Percentiles rank a stretch among this genome's conserved stretches.
Conservation (phyloP, 176 grass and related monocot genomes). For the Panicum miliaceum region DNA sequence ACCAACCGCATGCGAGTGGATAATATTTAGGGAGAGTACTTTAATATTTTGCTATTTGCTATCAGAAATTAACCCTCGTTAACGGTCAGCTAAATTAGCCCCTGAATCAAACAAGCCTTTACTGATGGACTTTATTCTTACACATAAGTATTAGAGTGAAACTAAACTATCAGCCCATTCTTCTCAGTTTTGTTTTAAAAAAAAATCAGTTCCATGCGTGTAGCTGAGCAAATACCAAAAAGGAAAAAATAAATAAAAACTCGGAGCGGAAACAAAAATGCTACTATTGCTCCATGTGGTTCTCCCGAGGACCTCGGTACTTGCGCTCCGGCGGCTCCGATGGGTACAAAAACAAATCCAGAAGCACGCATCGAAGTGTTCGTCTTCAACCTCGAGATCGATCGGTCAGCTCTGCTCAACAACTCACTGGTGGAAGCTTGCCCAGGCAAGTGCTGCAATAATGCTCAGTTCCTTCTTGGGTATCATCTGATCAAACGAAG, state of each 20-base stretch:
- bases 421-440: not conserved
- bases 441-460: not conserved
- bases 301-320: not conserved
- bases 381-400: not conserved
- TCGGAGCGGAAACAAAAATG: not conserved
- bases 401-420: not conserved
- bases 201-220: too few relatives aligned
- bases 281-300: not conserved
- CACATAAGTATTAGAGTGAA: too few relatives aligned
- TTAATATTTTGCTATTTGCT: too few relatives aligned
- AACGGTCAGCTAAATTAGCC: too few relatives aligned
- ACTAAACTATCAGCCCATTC: not conserved
- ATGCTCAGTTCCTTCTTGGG: too few relatives aligned
- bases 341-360: not conserved
- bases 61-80: too few relatives aligned
- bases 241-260: not conserved
- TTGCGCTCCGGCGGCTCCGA: conserved; percentile 6
- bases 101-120: too few relatives aligned
- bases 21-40: too few relatives aligned
- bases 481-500: not conserved
- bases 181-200: too few relatives aligned
- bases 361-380: not conserved
- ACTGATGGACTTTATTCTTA: not conserved
- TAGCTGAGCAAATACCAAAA: too few relatives aligned
- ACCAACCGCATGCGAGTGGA: too few relatives aligned